phyloP scores from a whole-genome alignment of 2,329 filamentous ascomycete genomes.

The Stenocarpella maydis region DNA sequence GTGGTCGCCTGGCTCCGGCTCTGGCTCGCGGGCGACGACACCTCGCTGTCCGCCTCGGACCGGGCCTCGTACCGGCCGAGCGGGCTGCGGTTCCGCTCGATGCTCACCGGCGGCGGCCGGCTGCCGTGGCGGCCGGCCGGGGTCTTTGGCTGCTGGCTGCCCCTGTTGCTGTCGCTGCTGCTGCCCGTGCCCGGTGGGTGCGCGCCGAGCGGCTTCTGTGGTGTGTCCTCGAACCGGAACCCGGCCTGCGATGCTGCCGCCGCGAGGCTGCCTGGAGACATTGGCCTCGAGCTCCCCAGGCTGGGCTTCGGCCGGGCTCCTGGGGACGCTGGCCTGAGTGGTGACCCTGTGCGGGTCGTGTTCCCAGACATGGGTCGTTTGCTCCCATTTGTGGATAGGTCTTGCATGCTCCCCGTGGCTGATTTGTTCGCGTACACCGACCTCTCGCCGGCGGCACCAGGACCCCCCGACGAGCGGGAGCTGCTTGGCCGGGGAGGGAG shows the following conservation, averaged over 20 bases:
- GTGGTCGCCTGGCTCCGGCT: slow-evolving; percentile 8
- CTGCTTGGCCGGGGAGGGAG: slow-evolving; percentile 8
- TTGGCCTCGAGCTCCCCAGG: background rate
- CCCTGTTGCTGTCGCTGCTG: background rate
- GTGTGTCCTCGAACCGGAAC: slow-evolving; percentile 8
- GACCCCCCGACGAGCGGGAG: slow-evolving; percentile 6
- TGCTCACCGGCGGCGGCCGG: background rate
- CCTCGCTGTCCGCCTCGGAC: slow-evolving; percentile 16
- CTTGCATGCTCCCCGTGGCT: slow-evolving; percentile 13
- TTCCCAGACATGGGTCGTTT: background rate
- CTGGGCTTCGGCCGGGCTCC: background rate
- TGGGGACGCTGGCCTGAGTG: slow-evolving; percentile 5
- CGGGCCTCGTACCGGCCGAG: slow-evolving; percentile 16
- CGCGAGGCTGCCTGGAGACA: slow-evolving; percentile 12
- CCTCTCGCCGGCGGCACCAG: background rate
- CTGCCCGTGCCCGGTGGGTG: background rate
- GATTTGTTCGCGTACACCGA: slow-evolving; percentile 6
- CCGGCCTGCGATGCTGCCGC: slow-evolving; percentile 13
- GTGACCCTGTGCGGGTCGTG: slow-evolving; percentile 1
- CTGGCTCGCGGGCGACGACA: slow-evolving; percentile 21
- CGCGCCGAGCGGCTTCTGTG: background rate
- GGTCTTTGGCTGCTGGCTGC: background rate
- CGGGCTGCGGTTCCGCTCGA: slow-evolving; percentile 21
- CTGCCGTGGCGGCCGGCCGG: background rate
- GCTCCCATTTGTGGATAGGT: background rate